Evolutionary conservation across 257 asterid species (phyloP).

Genomic region (Gynochthodes officinalis): DNA sequence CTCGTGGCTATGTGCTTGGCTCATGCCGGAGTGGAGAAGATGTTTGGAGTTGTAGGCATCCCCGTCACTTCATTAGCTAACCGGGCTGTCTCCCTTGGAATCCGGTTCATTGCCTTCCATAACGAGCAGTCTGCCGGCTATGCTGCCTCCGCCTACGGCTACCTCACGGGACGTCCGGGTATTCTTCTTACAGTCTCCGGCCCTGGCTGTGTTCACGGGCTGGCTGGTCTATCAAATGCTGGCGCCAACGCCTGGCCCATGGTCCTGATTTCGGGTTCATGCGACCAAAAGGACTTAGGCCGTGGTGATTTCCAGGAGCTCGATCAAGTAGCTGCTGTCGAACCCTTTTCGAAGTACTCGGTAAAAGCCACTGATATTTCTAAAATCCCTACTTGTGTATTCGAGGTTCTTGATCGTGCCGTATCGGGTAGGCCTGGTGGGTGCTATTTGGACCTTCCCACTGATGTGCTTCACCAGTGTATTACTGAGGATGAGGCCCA

Average conservation of each 20-base stretch:
- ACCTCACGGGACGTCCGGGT: constrained; percentile 84
- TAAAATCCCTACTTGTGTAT: constrained; percentile 53
- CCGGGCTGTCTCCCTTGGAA: constrained; percentile 68
- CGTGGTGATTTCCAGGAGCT: constrained; percentile 93
- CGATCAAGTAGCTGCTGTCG: constrained; percentile 71
- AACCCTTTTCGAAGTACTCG: constrained; percentile 72
- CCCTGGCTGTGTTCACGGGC: constrained; percentile 92
- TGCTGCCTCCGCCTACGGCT: constrained; percentile 97
- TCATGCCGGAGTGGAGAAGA: constrained; percentile 60
- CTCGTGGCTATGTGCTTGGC: constrained; percentile 72
- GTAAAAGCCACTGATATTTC: constrained; percentile 64
- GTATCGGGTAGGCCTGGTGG: constrained; percentile 76
- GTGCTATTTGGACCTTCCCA: constrained; percentile 69
- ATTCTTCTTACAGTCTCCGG: constrained; percentile 91
- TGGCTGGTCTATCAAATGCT: constrained; percentile 94
- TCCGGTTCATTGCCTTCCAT: constrained; percentile 88
- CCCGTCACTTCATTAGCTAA: constrained; percentile 85
- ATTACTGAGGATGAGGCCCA: constrained; percentile 57
- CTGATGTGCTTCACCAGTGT: constrained; percentile 73
- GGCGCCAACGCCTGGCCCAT: constrained; percentile 77
- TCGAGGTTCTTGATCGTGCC: constrained; percentile 61
- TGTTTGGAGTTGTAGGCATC: constrained; percentile 92
- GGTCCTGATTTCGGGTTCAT: constrained; percentile 88
- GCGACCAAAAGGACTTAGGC: constrained; percentile 65
- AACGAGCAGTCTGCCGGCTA: constrained; percentile 97